Conservation (phyloP, 129 eudicot species). For the Flaveria ramosissima region DNA sequence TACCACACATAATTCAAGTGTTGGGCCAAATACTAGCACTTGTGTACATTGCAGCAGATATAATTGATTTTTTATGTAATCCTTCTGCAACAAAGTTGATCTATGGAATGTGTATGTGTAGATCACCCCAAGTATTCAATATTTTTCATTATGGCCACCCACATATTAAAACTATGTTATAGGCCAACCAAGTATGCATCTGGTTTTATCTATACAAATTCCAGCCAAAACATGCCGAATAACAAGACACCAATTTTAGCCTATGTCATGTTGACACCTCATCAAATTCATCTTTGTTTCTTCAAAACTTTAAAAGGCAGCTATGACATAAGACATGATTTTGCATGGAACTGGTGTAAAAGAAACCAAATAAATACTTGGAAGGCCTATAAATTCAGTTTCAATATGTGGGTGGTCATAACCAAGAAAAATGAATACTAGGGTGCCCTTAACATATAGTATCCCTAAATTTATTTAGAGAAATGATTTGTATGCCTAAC, state of each 20-base stretch:
- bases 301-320: not conserved
- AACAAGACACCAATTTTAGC: not conserved
- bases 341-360: not conserved
- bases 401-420: not conserved
- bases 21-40: slow-evolving; percentile 6
- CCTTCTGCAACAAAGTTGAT: not conserved
- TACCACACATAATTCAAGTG: not conserved
- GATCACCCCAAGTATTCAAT: not conserved
- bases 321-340: not conserved
- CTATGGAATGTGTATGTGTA: not conserved
- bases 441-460: not conserved
- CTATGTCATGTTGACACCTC: not conserved
- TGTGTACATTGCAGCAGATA: not conserved
- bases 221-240: not conserved
- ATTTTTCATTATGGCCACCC: not conserved
- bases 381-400: not conserved
- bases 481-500: not conserved
- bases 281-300: not conserved
- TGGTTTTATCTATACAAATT: too few species aligned
- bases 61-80: not conserved
- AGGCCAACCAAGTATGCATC: not conserved
- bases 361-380: not conserved
- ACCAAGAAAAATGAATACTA: not conserved
- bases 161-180: not conserved
- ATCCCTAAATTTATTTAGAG: not conserved